Evolutionary conservation across 257 asterid species (phyloP).

Genomic region (Coffea canephora): DNA sequence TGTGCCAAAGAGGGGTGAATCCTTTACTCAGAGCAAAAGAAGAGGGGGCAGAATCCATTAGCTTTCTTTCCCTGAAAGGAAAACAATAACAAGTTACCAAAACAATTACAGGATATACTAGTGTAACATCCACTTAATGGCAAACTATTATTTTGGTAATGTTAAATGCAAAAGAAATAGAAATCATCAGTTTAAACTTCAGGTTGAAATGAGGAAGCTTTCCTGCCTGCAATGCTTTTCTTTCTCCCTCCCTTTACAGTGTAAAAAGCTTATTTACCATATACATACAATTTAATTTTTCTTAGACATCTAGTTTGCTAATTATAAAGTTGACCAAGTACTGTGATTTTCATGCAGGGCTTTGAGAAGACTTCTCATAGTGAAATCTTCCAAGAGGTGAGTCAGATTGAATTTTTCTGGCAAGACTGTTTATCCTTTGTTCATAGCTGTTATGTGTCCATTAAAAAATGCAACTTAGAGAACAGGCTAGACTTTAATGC

Average conservation of each 20-base stretch:
- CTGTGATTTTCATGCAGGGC: conserved; percentile 46
- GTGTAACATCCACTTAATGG: too few relatives aligned
- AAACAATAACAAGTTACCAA: too few relatives aligned
- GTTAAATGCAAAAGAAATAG: conserved; percentile 2
- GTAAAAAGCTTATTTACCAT: background rate
- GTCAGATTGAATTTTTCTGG: conserved; percentile 13
- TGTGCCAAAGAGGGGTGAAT: background rate
- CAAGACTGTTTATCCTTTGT: background rate
- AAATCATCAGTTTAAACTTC: background rate
- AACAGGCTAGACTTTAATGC: background rate
- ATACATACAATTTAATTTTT: background rate
- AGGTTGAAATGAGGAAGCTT: background rate
- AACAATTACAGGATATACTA: too few relatives aligned
- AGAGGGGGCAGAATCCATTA: background rate
- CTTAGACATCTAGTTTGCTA: background rate
- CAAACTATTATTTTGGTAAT: background rate
- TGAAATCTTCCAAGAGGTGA: conserved; percentile 80
- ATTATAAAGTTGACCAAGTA: conserved; percentile 10
- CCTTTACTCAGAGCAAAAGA: background rate
- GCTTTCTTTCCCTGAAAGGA: too few relatives aligned
- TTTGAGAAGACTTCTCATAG: conserved; percentile 64
- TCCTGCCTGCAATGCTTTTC: background rate
- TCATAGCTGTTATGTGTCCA: background rate
- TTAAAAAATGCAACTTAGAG: background rate
- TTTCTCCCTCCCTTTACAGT: background rate